These are phyloP conservation scores for Cryphonectria radicalis DNA, from an alignment of 2,329 filamentous ascomycete genomes.

Conservation along the genomic window DNA sequence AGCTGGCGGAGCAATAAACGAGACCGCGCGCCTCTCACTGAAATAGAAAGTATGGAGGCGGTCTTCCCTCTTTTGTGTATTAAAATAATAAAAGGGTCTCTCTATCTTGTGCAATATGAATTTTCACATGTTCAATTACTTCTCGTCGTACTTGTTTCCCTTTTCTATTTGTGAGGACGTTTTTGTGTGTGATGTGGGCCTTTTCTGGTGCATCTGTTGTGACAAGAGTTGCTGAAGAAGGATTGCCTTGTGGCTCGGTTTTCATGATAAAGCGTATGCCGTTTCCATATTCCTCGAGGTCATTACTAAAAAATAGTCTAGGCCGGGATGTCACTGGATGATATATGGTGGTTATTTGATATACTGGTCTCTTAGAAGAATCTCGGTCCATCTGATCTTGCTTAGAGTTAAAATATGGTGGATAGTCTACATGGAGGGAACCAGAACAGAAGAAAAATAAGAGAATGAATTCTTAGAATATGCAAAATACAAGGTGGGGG, in stretches of 20 bases:
- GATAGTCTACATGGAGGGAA: not conserved
- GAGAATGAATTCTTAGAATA: not conserved
- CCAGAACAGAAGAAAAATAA: not conserved
- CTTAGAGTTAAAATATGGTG: no score
- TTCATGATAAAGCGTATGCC: not conserved
- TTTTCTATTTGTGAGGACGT: not conserved
- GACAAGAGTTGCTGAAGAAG: not conserved
- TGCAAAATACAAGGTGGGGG: not conserved
- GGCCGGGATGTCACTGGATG: not conserved
- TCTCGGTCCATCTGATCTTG: no score
- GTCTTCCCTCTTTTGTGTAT: not conserved
- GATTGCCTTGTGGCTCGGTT: not conserved
- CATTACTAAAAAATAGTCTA: not conserved
- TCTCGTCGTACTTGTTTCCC: not conserved
- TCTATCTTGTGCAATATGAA: not conserved
- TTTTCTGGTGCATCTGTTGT: not conserved
- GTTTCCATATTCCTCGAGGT: not conserved
- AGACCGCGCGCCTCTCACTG: no score
- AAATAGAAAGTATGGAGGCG: not conserved
- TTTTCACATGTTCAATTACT: not conserved
- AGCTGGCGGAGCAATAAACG: constrained; percentile 19
- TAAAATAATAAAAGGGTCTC: not conserved
- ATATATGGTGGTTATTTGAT: no score
- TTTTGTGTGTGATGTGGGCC: not conserved
- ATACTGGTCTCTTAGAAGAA: no score